phyloP scores from a whole-genome alignment of 495 filamentous ascomycete genomes.

The Aspergillus incahuasiensis region DNA sequence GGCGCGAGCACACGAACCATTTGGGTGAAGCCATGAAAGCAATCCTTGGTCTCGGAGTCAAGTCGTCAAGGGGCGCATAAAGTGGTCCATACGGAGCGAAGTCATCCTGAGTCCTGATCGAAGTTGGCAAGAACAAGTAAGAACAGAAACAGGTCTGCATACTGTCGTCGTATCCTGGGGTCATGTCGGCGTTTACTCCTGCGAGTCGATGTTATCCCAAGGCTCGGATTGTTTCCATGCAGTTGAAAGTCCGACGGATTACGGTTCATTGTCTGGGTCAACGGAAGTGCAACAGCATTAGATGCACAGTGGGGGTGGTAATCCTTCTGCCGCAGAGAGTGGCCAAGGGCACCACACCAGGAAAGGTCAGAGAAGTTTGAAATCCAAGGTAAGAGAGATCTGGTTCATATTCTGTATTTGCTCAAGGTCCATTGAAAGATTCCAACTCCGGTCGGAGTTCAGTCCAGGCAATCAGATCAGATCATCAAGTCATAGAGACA shows the following conservation, averaged over 20 bases:
- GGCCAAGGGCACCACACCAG: background rate
- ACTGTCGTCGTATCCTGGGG: background rate
- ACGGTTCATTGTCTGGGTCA: background rate
- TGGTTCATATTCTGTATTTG: conserved; percentile 1
- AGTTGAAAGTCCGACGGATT: conserved; percentile 7
- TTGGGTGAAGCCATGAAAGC: background rate
- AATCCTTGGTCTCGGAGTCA: background rate
- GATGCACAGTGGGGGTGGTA: conserved; percentile 5
- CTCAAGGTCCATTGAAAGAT: background rate
- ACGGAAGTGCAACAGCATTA: conserved; percentile 15
- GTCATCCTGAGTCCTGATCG: background rate
- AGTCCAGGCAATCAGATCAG: conserved; percentile 10
- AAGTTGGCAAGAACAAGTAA: background rate
- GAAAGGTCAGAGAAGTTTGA: background rate
- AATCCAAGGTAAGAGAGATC: conserved; percentile 6
- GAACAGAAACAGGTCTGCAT: background rate
- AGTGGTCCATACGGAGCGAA: conserved; percentile 8
- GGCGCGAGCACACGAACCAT: background rate
- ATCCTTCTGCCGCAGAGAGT: conserved; percentile 1
- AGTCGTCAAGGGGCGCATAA: background rate
- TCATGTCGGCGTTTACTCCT: background rate
- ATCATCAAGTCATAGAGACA: background rate
- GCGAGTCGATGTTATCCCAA: background rate
- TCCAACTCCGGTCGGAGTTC: conserved; percentile 8
- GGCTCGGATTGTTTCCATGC: conserved; percentile 10